Evolutionary conservation across 495 filamentous ascomycete genomes (phyloP), one percentile per base, ranked within the genome.

Genomic region (Talaromyces proteolyticus): DNA sequence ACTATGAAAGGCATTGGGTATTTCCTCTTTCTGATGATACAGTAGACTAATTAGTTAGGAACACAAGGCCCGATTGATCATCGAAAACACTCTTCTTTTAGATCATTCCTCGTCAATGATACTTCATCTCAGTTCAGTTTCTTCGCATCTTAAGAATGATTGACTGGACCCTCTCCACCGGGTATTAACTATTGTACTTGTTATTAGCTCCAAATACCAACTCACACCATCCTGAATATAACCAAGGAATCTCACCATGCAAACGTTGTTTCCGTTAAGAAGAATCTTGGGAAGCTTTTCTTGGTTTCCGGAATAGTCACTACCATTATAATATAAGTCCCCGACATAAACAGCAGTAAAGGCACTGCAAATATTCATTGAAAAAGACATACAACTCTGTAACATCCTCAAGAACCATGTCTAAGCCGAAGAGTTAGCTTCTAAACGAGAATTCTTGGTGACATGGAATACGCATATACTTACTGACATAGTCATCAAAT

Each of bases 401-500:
- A 34, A 96, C 94, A 59, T 98, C 89, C 58, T 96, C 91, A 19
- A 98, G 68, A 17, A 97, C 93, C 92, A 98, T 98, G 65, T 97
- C 92, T 97, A 55, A 19, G 11, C 17, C 20, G 16, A 8, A 42
- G 18, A 14, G 8, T 34, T 34, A 34, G 29, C n/a, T 34, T 10
- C 29, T 34, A 34, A 14, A 34, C 14, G 8, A 8, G 4, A 4
- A 34, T 34, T 34, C 14, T 34, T 34, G 3, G 3, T 37, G 45
- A 34, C 16, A 43, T 23, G 24, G 49, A 49, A n/a, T 6, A 50
- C 21, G 53, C 24, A 47, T 7, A 37, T 59, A 95, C 92, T 70
- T 82, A 96, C 91, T 98, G 76, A 98, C 93, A 73, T 96, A 98
- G 78, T 98, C 93, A 66, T 98, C 93, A 58, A 96, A 98, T 2